Base-by-base conservation (phyloP, 176 grass and related monocot genomes). In the Triticum monococcum region DNA sequence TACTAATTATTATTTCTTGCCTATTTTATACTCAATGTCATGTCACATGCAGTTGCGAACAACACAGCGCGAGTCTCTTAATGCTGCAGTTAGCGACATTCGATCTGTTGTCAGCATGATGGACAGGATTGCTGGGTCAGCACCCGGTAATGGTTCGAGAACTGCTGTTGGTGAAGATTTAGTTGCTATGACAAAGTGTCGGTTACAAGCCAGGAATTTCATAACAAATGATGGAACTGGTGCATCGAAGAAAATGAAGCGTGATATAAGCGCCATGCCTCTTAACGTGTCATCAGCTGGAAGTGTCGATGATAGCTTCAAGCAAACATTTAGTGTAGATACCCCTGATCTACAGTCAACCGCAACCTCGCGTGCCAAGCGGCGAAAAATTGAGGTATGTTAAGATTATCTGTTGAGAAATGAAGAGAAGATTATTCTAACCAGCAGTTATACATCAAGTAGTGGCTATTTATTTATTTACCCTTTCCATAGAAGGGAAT, bases 131-230 rank as follows among this genome's bases (percentile, higher is more conserved):
- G 97, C 94, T 84, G 97, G 97, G 38, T 96, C 97, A 62, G 94
- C 97, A 48, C 97, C 97, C 48, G 97, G 94, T 82, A 99, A 96
- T 77, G 97, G 97, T 46, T 99, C 97, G 59, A 92, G 97, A 82
- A 90, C 94, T 86, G 97, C 97, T 66, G 91, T 94, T 24, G 97
- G 97, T 45, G 97, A 99, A 73, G 97, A 99, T 84, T 85, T 99
- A 79, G 97, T 99, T 65, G 97, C 97, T 36, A 99, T 99, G 97
- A 99, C 94, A 40, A 99, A 99, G 88, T 99, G 97, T 23, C 91
- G 97, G 31, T 76, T 99, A 56, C 97, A 99, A 94, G 97, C 97
- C 63, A 96, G 94, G 86, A 96, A 94, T 77, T 94, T 96, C 87
- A 91, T 96, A 77, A 76, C 90, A 57, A 92, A 93, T 52, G 97